Conservation (phyloP, 257 asterid species). For the Verbascum thapsus region DNA sequence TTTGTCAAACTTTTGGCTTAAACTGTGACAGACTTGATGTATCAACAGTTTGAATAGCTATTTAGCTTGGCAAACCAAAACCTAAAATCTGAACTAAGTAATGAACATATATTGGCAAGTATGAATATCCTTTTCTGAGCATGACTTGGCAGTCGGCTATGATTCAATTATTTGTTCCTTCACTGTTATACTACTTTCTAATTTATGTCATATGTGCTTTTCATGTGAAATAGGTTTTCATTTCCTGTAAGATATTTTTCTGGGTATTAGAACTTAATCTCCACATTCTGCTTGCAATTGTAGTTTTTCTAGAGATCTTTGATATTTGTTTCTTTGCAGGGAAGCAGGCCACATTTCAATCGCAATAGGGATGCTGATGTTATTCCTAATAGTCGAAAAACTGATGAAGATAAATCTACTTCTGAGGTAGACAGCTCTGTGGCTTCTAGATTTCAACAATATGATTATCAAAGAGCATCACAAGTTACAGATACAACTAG, state of each 20-base stretch:
- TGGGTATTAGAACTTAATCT: slow-evolving; percentile 13
- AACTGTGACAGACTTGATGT: slow-evolving; percentile 14
- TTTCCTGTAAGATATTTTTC: background rate
- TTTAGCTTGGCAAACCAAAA: slow-evolving; percentile 22
- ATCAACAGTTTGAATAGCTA: background rate
- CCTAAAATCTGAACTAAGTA: slow-evolving; percentile 9
- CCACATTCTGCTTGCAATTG: slow-evolving; percentile 12
- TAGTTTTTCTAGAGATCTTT: slow-evolving; percentile 21
- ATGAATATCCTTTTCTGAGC: slow-evolving; percentile 5
- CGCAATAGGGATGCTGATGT: slow-evolving; percentile 57
- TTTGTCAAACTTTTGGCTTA: slow-evolving; percentile 22
- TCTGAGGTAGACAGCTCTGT: slow-evolving; percentile 58
- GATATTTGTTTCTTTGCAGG: slow-evolving; percentile 52
- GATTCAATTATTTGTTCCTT: slow-evolving; percentile 23
- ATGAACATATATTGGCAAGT: slow-evolving; percentile 19
- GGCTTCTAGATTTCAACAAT: slow-evolving; percentile 55
- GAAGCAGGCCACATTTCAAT: slow-evolving; percentile 62
- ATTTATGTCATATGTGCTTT: background rate
- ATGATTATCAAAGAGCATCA: slow-evolving; percentile 65
- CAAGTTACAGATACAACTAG: slow-evolving; percentile 73
- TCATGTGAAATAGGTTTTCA: slow-evolving; percentile 1
- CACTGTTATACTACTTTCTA: background rate
- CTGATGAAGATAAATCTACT: slow-evolving; percentile 46
- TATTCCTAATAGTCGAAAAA: slow-evolving; percentile 45
- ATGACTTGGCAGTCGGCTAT: slow-evolving; percentile 16